These are phyloP conservation scores for Cucumis sativus DNA, from an alignment of 306 rosid species.

Conservation along the genomic window Cucumber_9930_V3 NC_026659.2:29867001-29867500, in stretches of 20 bases:
- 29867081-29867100: constrained; percentile 2
- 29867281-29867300: not conserved
- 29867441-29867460: not conserved
- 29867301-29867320: not conserved
- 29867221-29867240: not conserved
- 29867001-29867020: not conserved
- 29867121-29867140: constrained; percentile 92
- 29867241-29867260: not conserved
- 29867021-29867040: not conserved
- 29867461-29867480: not conserved
- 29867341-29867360: not conserved
- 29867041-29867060: not conserved
- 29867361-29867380: not conserved
- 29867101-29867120: constrained; percentile 34
- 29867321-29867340: not conserved
- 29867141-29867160: constrained; percentile 79
- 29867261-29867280: not conserved
- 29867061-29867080: constrained; percentile 19
- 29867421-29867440: not conserved
- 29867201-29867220: constrained; percentile 7
- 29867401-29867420: not conserved
- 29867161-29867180: constrained; percentile 77
- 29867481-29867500: not conserved
- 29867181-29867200: constrained; percentile 28
- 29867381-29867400: not conserved